Evolutionary conservation across 2,329 filamentous ascomycete species (phyloP).

Genomic region (Coniochaeta pulveracea): DNA sequence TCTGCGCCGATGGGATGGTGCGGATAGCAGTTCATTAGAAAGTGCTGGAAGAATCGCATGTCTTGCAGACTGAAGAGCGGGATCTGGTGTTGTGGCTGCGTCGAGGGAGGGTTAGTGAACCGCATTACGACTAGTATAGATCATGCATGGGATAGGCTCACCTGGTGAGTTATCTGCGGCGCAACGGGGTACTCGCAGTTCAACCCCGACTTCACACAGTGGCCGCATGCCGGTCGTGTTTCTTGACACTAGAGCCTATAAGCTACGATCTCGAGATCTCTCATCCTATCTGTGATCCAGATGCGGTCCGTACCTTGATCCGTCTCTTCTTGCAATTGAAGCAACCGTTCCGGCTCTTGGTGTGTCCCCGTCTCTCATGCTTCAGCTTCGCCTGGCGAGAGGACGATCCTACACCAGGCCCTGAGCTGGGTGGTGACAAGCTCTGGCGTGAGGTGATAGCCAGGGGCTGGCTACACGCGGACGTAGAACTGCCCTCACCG

Average conservation of each 20-base stretch:
- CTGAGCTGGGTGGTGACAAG: not conserved
- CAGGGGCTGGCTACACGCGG: conserved; percentile 3
- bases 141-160: conserved; percentile 15
- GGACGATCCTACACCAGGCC: not conserved
- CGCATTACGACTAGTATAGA: too few relatives aligned
- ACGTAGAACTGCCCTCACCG: conserved; percentile 15
- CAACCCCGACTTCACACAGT: conserved; percentile 51
- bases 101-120: conserved; percentile 1
- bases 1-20: conserved; percentile 56
- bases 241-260: conserved; percentile 46
- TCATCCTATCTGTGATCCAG: too few relatives aligned
- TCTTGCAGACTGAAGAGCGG: conserved; percentile 49
- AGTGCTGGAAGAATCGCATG: conserved; percentile 61
- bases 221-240: conserved; percentile 48
- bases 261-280: too few relatives aligned
- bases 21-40: conserved; percentile 49
- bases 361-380: conserved; percentile 49
- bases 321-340: conserved; percentile 56
- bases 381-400: conserved; percentile 20
- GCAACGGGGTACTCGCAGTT: conserved; percentile 49
- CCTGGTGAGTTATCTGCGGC: conserved; percentile 39
- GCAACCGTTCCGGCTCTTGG: conserved; percentile 54
- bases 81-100: conserved; percentile 43
- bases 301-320: conserved; percentile 50
- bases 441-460: not conserved